Evolutionary conservation across 1,284 basidiomycete genomes (phyloP), one percentile per base, ranked within the genome.

Genomic region (Ustilago shanxiensis): DNA sequence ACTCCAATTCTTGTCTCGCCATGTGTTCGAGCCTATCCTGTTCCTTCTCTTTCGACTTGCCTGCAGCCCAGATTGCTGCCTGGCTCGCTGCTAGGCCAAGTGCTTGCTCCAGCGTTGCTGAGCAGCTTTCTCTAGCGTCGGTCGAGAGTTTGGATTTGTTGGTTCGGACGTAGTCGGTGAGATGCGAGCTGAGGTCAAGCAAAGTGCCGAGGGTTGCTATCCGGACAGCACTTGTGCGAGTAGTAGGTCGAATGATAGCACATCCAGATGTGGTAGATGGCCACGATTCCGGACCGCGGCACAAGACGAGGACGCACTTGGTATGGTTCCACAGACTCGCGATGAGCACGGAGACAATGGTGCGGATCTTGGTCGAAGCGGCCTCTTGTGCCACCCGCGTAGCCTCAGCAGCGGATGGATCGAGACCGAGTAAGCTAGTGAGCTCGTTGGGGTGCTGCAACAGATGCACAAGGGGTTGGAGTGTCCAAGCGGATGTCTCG

Each of bases 401-500:
- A 75, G 74, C 64, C 91, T 91, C 63, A n/a, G 41, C n/a, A 90
- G 90, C 84, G 94, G 93, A 72, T 89, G 89, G 29, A 24, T 41
- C 87, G 84, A 44, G 91, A 89, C 95, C 93, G 69, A 96, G 88
- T 44, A 94, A 88, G 65, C 91, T 91, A 0, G 91, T 90, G 22
- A 97, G 89, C 77, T 94, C 92, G 79, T 94, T 92, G 8, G 95
- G 95, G 87, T 97, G 95, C 1, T 93, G 92, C 59, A 96, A 88
- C 0, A 94, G 93, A 79, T 95, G 95, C 83, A 94, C 94, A 64
- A 96, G 87, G 70, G 95, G 92, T 83, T 94, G 93, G 0, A 98
- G 88, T n/a, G 67, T 60, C 58, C 57, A 54, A 2, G 57, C 63
- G 13, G 70, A 63, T 31, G 58, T 60, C 33, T 60, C 50, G 41